Conservation (phyloP, 345 rosid species). For the Citrus cavaleriei region DNA sequence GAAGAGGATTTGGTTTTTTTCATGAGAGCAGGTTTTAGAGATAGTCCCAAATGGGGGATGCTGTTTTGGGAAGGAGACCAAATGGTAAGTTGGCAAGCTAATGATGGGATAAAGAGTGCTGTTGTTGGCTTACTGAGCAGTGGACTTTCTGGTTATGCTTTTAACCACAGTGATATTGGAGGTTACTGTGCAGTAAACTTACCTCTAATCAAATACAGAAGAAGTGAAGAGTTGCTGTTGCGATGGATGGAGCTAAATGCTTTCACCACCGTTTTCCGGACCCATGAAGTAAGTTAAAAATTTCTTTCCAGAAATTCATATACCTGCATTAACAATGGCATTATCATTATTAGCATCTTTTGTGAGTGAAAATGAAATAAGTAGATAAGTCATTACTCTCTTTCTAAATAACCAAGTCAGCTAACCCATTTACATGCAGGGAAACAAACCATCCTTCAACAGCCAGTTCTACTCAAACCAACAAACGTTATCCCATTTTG, state of each 20-base stretch:
- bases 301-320: constrained; percentile 3
- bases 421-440: too few relatives aligned
- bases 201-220: constrained; percentile 46
- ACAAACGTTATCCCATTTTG: constrained; percentile 44
- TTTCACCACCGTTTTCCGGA: constrained; percentile 60
- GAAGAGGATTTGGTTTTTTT: constrained; percentile 57
- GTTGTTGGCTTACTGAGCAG: constrained; percentile 64
- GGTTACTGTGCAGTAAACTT: constrained; percentile 63
- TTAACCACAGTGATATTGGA: constrained; percentile 77
- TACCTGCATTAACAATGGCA: constrained; percentile 1
- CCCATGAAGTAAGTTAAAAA: constrained; percentile 56
- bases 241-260: constrained; percentile 82
- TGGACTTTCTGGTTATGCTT: constrained; percentile 63
- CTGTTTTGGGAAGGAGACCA: constrained; percentile 84
- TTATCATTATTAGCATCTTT: constrained; percentile 1
- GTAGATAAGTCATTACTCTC: background rate
- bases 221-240: constrained; percentile 65
- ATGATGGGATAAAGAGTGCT: constrained; percentile 63
- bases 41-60: constrained; percentile 74
- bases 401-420: background rate
- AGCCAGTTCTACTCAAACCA: too few relatives aligned
- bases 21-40: constrained; percentile 71
- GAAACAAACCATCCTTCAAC: too few relatives aligned
- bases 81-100: constrained; percentile 42
- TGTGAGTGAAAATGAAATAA: constrained; percentile 2